Base-by-base conservation (phyloP, 202 grass and related monocot genomes). In the Setaria viridis region DNA sequence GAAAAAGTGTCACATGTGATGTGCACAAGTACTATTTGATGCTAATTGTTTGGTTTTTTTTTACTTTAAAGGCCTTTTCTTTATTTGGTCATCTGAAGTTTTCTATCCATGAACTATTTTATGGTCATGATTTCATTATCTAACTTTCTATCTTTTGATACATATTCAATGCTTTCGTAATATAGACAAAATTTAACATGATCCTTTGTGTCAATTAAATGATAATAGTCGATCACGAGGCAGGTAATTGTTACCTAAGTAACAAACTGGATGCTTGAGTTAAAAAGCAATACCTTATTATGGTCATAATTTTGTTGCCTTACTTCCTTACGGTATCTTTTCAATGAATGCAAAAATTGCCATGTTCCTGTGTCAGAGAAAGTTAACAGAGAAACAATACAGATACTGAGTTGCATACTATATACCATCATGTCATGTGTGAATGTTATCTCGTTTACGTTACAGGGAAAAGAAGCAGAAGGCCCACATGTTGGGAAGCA, bases 401-500 rank as follows among this genome's bases (percentile, higher is more conserved):
- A 78, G 39, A 85, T 78, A 17, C 48, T 45, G 39, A 78, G 73
- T 48, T 77, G 60, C 33, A 54, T 76, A 67, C 30, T 63, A 42
- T 84, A 4, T 68, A 55, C 9, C 55, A 8, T 46, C 50, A 58
- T 69, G 15, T 12, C 11, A 58, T 37, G 49, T 59, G 78, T 78
- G 63, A 34, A 78, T 69, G 20, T 56, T 59, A 21, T 37, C 1
- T 41, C 13, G 34, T 49, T 85, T 55, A 69, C 2, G 3, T 70
- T 9, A 11, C 85, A 91, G 93, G 84, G 71, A 35, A 91, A 86
- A 74, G 73, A 80, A 49, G 79, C 82, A 34, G 83, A 91, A 54
- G 71, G 73, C 16, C 79, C 76, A 70, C 56, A 87, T 67, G 77
- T 83, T 35, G 88, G 87, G 69, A 93, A 86, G 45, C 93, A 93